Evolutionary conservation across 2,329 filamentous ascomycete genomes (phyloP).

Genomic region (Alternaria burnsii): DNA sequence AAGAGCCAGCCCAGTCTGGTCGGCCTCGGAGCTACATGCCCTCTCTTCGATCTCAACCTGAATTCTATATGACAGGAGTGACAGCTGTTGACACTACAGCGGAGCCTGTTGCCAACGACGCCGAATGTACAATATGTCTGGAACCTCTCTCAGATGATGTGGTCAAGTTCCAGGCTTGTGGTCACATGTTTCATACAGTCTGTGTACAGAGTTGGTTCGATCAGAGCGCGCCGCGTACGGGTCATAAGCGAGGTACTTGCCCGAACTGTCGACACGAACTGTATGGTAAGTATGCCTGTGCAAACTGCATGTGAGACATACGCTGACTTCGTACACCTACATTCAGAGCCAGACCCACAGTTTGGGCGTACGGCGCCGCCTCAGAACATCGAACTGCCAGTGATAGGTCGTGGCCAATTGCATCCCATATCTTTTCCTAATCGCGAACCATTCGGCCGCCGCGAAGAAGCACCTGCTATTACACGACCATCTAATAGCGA

Average conservation of each 20-base stretch:
- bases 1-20: neutral
- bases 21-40: neutral
- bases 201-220: conserved; percentile 12
- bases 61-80: conserved; percentile 17
- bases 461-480: neutral
- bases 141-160: conserved; percentile 4
- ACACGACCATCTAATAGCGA: neutral
- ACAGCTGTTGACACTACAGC: neutral
- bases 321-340: too few relatives aligned
- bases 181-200: conserved; percentile 9
- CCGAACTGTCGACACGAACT: conserved; percentile 11
- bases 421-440: neutral
- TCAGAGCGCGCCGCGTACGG: neutral
- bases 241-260: conserved; percentile 4
- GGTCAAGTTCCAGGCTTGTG: conserved; percentile 8
- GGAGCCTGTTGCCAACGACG: neutral
- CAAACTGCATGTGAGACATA: too few relatives aligned
- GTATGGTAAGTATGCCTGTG: neutral
- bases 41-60: conserved; percentile 13
- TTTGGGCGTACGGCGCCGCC: neutral
- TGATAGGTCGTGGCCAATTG: neutral
- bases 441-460: neutral
- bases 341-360: neutral
- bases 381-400: neutral
- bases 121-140: conserved; percentile 9